Conservation (phyloP, 2,329 filamentous ascomycete species). For the Penicillium expansum region DNA sequence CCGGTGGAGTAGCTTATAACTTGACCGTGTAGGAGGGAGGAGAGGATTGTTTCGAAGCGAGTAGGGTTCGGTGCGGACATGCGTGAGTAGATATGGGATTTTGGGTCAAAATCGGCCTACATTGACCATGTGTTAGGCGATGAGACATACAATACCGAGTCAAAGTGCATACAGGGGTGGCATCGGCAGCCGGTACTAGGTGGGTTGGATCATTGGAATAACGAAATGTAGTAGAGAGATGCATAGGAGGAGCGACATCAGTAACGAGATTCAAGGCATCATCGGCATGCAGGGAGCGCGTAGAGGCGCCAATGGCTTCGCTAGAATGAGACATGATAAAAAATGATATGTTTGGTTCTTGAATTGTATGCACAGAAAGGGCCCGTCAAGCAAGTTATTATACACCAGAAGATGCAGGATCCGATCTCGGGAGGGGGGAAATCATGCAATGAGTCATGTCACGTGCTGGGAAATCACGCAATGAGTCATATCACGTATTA, state of each 20-base stretch:
- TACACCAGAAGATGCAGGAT: conserved; percentile 11
- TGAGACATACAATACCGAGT: neutral
- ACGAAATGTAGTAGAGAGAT: conserved; percentile 87
- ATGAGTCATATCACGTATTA: conserved; percentile 24
- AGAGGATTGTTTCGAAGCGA: conserved; percentile 80
- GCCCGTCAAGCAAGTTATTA: conserved; percentile 7
- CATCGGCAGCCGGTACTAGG: conserved; percentile 53
- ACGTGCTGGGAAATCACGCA: conserved; percentile 15
- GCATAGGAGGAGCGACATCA: conserved; percentile 84
- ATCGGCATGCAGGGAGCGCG: conserved; percentile 77
- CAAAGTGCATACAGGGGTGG: conserved; percentile 50
- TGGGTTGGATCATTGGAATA: conserved; percentile 70
- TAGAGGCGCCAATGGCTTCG: conserved; percentile 51
- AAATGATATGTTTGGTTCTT: conserved; percentile 21
- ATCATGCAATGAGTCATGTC: conserved; percentile 22
- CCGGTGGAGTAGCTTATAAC: conserved; percentile 81
- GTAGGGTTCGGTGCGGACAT: conserved; percentile 73
- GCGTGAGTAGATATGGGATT: conserved; percentile 77
- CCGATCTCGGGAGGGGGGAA: conserved; percentile 10
- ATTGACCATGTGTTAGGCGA: neutral
- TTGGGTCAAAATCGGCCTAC: conserved; percentile 25
- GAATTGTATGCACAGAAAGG: conserved; percentile 20
- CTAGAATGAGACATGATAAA: conserved; percentile 27
- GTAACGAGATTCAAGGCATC: conserved; percentile 69
- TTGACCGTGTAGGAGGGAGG: conserved; percentile 62